Percentiles rank a stretch among this genome's conserved stretches.
These are phyloP conservation scores for Oropetium thomaeum DNA, from an alignment of 176 grass and related monocot species.

Conservation along the genomic window DNA sequence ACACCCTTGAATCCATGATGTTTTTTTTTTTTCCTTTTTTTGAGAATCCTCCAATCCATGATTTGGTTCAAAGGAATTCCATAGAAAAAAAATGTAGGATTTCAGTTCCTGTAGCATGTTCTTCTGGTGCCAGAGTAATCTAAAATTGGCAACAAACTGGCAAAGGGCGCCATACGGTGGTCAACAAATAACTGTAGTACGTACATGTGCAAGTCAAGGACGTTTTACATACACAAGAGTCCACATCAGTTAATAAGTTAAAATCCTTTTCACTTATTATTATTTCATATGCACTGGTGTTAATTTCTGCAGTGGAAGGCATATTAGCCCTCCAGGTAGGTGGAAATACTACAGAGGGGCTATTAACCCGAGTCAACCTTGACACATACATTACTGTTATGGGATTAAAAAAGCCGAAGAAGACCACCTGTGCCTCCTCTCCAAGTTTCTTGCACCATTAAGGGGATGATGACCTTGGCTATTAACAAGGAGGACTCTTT, in stretches of 20 bases:
- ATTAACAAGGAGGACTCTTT: conserved; percentile 13
- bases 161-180: background rate
- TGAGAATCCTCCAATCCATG: too few relatives aligned
- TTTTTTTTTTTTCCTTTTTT: too few relatives aligned
- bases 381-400: conserved; percentile 35
- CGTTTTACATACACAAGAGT: conserved; percentile 9
- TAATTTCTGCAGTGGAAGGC: conserved; percentile 29
- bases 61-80: background rate
- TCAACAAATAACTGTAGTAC: conserved; percentile 23
- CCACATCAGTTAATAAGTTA: conserved; percentile 37
- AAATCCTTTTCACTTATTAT: conserved; percentile 23
- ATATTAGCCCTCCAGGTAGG: background rate
- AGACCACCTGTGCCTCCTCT: conserved; percentile 28
- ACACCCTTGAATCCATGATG: too few relatives aligned
- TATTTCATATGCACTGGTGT: conserved; percentile 43
- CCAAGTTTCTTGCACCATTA: conserved; percentile 17
- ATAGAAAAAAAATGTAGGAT: background rate
- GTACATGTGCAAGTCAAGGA: conserved; percentile 24
- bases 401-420: conserved; percentile 11
- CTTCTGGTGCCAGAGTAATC: background rate
- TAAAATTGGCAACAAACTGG: background rate
- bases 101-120: too few relatives aligned
- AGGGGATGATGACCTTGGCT: conserved; percentile 21
- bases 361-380: conserved; percentile 29
- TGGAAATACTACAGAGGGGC: conserved; percentile 13